A percentile compares a stretch with the other conserved stretches of the same genome.
Conservation (phyloP, 805 yeast genomes). For the Pichia nakasei region DNA sequence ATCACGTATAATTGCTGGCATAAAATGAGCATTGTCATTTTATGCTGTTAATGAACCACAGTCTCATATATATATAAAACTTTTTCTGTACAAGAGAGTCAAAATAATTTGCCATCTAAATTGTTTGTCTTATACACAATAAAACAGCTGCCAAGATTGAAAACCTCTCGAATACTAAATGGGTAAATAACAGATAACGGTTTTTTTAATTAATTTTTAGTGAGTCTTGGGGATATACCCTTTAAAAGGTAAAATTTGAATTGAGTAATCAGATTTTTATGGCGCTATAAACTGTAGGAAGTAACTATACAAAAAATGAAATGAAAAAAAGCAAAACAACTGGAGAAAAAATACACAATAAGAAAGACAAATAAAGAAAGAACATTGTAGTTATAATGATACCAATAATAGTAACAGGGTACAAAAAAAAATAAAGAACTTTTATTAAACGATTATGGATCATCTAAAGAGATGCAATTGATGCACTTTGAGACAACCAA, state of each 20-base stretch:
- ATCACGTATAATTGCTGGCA: no score
- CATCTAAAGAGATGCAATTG: conserved; percentile 28
- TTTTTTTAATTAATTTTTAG: not conserved
- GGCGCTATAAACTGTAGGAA: not conserved
- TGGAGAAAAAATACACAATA: not conserved
- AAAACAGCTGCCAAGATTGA: no score
- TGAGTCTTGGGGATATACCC: no score
- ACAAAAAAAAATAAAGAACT: not conserved
- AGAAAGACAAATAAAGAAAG: not conserved
- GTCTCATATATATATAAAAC: no score
- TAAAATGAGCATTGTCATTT: no score
- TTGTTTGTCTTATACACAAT: no score
- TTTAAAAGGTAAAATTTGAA: no score
- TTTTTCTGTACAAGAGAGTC: no score
- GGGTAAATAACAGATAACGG: not conserved
- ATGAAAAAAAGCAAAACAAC: not conserved
- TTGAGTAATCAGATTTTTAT: not conserved
- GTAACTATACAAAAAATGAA: not conserved
- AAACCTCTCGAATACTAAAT: not conserved
- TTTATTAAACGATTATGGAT: not conserved
- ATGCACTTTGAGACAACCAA: conserved; percentile 52
- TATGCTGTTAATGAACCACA: no score
- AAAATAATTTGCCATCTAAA: no score
- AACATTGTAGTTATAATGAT: not conserved
- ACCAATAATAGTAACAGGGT: not conserved